A percentile compares a stretch with the other conserved stretches of the same genome.
phyloP scores from a whole-genome alignment of 805 yeast species.

The Wickerhamomyces mucosus region DNA sequence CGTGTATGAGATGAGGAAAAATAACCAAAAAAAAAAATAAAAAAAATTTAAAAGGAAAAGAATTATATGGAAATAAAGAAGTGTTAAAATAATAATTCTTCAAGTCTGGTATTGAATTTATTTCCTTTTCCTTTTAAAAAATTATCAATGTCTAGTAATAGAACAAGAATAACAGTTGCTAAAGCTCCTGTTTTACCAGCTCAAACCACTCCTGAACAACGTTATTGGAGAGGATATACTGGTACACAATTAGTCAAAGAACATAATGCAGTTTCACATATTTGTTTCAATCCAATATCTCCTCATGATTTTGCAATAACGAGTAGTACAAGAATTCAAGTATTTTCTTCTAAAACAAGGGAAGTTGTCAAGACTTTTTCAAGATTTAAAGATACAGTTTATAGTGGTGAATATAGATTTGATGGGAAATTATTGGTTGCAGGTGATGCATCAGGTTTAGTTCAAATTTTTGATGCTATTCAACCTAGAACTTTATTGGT shows the following conservation, averaged over 20 bases:
- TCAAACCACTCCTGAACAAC: conserved; percentile 83
- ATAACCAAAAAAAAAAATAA: too few species aligned
- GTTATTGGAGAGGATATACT: conserved; percentile 84
- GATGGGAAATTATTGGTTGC: conserved; percentile 92
- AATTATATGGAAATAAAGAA: too few species aligned
- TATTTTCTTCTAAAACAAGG: conserved; percentile 88
- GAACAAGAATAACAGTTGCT: conserved; percentile 53
- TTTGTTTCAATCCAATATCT: conserved; percentile 74
- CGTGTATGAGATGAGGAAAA: too few species aligned
- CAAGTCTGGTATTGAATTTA: too few species aligned
- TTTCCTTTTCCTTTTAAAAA: background rate
- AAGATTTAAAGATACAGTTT: conserved; percentile 86
- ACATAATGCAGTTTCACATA: conserved; percentile 82
- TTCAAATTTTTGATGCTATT: conserved; percentile 80
- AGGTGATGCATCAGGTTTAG: conserved; percentile 91
- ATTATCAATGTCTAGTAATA: conserved; percentile 57
- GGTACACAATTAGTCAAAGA: conserved; percentile 89
- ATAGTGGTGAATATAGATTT: conserved; percentile 80
- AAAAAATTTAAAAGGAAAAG: too few species aligned
- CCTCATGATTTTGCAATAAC: conserved; percentile 94
- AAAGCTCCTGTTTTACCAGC: conserved; percentile 74
- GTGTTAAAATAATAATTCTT: too few species aligned
- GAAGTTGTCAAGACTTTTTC: conserved; percentile 81
- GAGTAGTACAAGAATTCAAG: conserved; percentile 82
- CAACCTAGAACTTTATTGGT: conserved; percentile 73